phyloP scores from a whole-genome alignment of 2,329 filamentous ascomycete genomes.

The Emmonsiellopsis sp. region DNA sequence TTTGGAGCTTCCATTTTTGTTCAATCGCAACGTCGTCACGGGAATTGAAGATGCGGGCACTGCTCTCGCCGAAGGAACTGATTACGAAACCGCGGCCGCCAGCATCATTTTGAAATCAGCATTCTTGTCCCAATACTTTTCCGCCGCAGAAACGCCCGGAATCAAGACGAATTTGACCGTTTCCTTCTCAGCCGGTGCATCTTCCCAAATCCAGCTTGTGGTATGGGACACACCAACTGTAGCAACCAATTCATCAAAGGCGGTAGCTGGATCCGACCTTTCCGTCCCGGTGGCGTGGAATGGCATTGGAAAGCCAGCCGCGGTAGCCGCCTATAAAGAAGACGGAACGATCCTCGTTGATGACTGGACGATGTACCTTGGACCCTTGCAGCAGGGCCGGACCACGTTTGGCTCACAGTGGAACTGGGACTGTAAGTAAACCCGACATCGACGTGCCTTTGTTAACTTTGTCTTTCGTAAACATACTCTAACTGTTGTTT shows the following conservation, averaged over 20 bases:
- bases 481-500: background rate
- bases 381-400: conserved; percentile 41
- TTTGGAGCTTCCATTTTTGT: conserved; percentile 40
- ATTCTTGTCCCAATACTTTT: conserved; percentile 41
- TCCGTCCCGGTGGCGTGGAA: conserved; percentile 45
- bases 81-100: conserved; percentile 41
- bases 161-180: conserved; percentile 44
- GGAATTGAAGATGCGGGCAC: conserved; percentile 32
- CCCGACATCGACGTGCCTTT: background rate
- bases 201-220: conserved; percentile 40
- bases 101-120: conserved; percentile 40
- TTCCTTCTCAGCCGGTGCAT: conserved; percentile 43
- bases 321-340: conserved; percentile 42
- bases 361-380: conserved; percentile 48
- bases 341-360: conserved; percentile 47
- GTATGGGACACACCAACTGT: conserved; percentile 43
- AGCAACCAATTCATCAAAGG: conserved; percentile 20
- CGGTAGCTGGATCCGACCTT: conserved; percentile 32
- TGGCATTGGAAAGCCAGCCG: conserved; percentile 42
- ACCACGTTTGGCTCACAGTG: background rate
- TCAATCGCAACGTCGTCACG: conserved; percentile 47
- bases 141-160: conserved; percentile 34
- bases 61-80: conserved; percentile 29
- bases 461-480: background rate
- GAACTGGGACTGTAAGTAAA: background rate